Evolutionary conservation across 495 filamentous ascomycete species (phyloP), one percentile per base, ranked within the genome.

Genomic region (Trichoderma parareesei): DNA sequence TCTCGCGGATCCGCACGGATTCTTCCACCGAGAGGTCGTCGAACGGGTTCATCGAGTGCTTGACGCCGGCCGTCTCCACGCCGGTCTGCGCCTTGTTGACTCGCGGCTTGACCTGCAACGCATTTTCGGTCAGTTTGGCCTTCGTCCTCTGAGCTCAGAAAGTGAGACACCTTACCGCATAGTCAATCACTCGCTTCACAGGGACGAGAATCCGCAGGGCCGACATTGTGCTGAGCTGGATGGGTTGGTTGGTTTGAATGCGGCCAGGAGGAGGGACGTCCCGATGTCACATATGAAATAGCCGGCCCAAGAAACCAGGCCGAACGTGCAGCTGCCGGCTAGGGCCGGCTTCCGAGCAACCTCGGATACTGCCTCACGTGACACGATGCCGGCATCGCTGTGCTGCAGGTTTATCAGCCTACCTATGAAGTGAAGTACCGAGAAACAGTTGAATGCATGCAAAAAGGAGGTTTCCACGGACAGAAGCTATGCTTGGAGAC

Each of bases 11-110:
- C 18, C 90, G 91, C 65, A 97, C 87, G 68, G 92, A 90, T 79
- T 97, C 94, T 78, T 98, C 94, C 78, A 98, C 85, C 64, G 91
- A 92, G 75, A 98, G 90, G 78, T 98, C 94, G 79, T 98, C 94
- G 81, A 98, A 98, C 61, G 94, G 94, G 84, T 98, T 98, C 83
- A 98, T 91, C 76, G 85, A 89, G 84, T 97, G 94, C 78, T 98
- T 98, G 70, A 98, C 92, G 69, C 89, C 89, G 59, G 84, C 78
- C 57, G 90, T 97, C 79, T 96, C 92, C 78, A 98, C 87, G 73
- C 87, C 95, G 48, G 94, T 98, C 76, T 91, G 88, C 73, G 94
- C 78, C 76, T 94, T 93, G 86, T 97, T 97, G 82, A 98, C 91
- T 69, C 94, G 90, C 64, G 94, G 94, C 83, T 97, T 97, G 84